phyloP scores from a whole-genome alignment of 495 filamentous ascomycete genomes.

The Penicillium longicatenatum region DNA sequence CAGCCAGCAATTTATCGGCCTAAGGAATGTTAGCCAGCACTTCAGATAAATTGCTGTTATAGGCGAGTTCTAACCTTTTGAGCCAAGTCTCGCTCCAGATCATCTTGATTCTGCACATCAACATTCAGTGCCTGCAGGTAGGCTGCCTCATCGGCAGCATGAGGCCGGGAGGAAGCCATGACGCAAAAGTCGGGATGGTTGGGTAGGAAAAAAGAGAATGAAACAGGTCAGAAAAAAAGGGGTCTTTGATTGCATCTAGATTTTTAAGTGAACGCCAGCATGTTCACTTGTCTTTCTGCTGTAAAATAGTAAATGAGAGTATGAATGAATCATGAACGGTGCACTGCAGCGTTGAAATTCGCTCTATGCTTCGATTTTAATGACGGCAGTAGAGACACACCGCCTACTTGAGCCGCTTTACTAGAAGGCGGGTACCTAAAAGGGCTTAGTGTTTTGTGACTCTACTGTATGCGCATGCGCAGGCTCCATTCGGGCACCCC shows the following conservation, averaged over 20 bases:
- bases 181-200: neutral
- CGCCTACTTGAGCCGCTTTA: neutral
- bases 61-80: conserved; percentile 40
- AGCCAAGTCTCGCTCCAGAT: conserved; percentile 74
- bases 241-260: neutral
- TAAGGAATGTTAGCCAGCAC: conserved; percentile 28
- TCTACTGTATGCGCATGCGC: too few relatives aligned
- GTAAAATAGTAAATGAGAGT: neutral
- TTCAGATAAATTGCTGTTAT: neutral
- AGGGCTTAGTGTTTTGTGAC: neutral
- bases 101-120: conserved; percentile 80
- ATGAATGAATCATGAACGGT: neutral
- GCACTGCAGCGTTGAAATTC: neutral
- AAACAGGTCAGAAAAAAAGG: neutral
- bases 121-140: conserved; percentile 69
- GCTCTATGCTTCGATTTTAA: neutral
- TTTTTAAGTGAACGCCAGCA: neutral
- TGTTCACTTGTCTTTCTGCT: neutral
- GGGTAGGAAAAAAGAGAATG: neutral
- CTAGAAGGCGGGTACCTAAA: neutral
- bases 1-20: conserved; percentile 75
- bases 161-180: neutral
- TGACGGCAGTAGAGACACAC: neutral
- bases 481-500: too few relatives aligned
- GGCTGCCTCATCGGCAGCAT: conserved; percentile 49